Percentiles rank a stretch among this genome's conserved stretches.
phyloP scores from a whole-genome alignment of 106 monocot genomes.

The Dendrobium catenatum region DNA sequence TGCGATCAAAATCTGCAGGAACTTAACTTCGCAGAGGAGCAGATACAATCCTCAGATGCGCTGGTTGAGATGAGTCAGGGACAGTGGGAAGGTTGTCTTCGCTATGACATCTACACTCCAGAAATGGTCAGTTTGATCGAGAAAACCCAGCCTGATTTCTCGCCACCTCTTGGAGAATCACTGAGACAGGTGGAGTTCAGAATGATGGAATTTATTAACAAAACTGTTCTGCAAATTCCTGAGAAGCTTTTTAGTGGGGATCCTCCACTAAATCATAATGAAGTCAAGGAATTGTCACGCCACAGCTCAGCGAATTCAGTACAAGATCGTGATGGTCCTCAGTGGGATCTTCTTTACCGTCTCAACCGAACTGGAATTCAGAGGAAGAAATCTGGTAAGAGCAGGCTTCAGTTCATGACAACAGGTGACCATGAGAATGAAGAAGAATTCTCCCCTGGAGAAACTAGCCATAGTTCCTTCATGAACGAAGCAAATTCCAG shows the following conservation, averaged over 20 bases:
- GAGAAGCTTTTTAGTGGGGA: slow-evolving; percentile 31
- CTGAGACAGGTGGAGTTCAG: slow-evolving; percentile 73
- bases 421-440: slow-evolving; percentile 70
- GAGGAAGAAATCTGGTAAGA: slow-evolving; percentile 91
- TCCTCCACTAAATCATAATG: slow-evolving; percentile 35
- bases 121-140: slow-evolving; percentile 51
- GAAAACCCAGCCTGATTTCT: slow-evolving; percentile 58
- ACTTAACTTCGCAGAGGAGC: slow-evolving; percentile 48
- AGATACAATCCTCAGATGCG: slow-evolving; percentile 47
- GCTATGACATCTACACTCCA: slow-evolving; percentile 54
- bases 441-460: slow-evolving; percentile 63
- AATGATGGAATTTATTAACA: slow-evolving; percentile 63
- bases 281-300: slow-evolving; percentile 42
- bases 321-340: slow-evolving; percentile 47
- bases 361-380: slow-evolving; percentile 47
- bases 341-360: slow-evolving; percentile 52
- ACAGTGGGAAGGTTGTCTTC: slow-evolving; percentile 72
- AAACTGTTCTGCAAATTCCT: slow-evolving; percentile 40
- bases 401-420: slow-evolving; percentile 84
- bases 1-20: slow-evolving; percentile 28
- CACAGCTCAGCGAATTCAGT: slow-evolving; percentile 52
- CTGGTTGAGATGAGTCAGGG: slow-evolving; percentile 72
- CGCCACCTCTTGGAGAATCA: slow-evolving; percentile 70
- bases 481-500: no score
- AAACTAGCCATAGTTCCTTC: slow-evolving; percentile 8